Conservation (phyloP, 768 basidiomycete genomes). For the Boletus pseudopeckii region DNA sequence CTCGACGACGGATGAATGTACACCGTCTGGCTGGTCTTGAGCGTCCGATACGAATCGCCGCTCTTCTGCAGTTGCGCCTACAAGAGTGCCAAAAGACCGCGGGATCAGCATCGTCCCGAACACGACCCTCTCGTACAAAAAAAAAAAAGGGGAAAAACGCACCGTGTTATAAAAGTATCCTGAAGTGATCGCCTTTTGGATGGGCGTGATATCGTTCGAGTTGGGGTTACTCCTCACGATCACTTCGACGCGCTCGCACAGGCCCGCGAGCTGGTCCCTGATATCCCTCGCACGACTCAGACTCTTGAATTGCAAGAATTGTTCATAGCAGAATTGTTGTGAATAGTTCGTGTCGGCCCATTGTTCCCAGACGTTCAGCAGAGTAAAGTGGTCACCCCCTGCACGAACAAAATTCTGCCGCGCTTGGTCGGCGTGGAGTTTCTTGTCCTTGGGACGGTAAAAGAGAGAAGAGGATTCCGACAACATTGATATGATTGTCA, state of each 20-base stretch:
- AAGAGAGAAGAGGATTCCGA: conserved; percentile 93
- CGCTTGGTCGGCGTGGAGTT: conserved; percentile 95
- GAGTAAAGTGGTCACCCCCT: conserved; percentile 96
- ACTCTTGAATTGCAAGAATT: conserved; percentile 93
- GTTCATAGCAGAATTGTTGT: conserved; percentile 95
- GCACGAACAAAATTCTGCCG: conserved; percentile 94
- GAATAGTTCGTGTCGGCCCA: conserved; percentile 99
- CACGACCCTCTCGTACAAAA: background rate
- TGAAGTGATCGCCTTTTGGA: conserved; percentile 93
- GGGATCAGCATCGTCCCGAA: background rate
- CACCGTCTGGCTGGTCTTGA: conserved; percentile 95
- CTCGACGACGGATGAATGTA: conserved; percentile 96
- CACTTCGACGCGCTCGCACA: conserved; percentile 97
- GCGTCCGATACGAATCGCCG: conserved; percentile 94
- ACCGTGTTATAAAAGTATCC: conserved; percentile 97
- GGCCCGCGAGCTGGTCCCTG: conserved; percentile 87
- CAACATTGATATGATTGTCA: conserved; percentile 97
- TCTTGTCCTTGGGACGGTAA: conserved; percentile 98
- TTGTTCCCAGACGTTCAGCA: conserved; percentile 98
- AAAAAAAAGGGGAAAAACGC: conserved; percentile 26
- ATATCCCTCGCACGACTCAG: conserved; percentile 93
- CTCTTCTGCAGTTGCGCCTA: conserved; percentile 92
- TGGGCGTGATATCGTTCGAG: conserved; percentile 84
- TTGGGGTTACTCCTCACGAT: conserved; percentile 86
- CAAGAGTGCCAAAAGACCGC: background rate